Percentiles rank a stretch among this genome's conserved stretches.
Conservation (phyloP, 257 asterid species). For the Mentha longifolia region DNA sequence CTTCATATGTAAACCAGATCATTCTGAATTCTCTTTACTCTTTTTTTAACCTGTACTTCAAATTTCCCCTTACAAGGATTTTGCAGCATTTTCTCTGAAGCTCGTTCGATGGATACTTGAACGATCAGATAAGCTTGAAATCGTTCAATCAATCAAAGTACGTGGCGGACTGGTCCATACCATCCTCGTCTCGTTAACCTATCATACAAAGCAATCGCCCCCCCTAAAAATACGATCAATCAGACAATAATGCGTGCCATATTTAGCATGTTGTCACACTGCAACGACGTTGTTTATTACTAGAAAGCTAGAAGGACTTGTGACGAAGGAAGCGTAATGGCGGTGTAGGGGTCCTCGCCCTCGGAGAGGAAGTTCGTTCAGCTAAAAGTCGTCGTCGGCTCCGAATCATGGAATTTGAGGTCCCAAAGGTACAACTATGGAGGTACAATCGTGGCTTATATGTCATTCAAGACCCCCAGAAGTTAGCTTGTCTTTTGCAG, state of each 20-base stretch:
- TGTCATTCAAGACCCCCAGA: background rate
- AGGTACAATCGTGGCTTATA: background rate
- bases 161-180: background rate
- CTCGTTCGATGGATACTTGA: too few species aligned
- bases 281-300: too few species aligned
- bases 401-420: background rate
- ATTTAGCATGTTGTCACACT: background rate
- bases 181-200: too few species aligned
- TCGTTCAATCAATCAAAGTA: background rate
- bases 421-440: slow-evolving; percentile 18
- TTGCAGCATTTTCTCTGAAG: too few species aligned
- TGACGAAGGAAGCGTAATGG: too few species aligned
- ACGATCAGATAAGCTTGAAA: too few species aligned
- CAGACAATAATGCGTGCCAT: background rate
- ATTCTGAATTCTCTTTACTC: background rate
- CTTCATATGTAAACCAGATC: background rate
- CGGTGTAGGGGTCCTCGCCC: background rate
- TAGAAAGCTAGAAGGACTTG: too few species aligned
- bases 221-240: too few species aligned
- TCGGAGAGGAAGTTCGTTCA: background rate
- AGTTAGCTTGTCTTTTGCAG: background rate
- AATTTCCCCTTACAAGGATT: background rate
- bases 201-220: too few species aligned
- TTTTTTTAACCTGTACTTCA: background rate
- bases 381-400: background rate